Conservation (phyloP, 23 red algal genomes). For the Gracilaria domingensis region DNA sequence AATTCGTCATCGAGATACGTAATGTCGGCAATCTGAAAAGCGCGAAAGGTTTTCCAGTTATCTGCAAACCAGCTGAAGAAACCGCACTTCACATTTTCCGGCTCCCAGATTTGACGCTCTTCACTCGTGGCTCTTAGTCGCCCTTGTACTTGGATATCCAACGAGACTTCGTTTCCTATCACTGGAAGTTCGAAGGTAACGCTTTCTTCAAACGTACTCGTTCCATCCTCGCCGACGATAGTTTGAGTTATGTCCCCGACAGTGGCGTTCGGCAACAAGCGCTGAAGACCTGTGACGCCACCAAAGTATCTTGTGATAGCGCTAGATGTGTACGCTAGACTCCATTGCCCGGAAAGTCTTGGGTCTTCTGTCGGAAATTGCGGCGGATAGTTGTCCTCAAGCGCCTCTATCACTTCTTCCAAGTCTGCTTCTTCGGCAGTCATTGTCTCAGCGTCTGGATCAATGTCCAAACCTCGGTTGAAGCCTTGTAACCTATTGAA, state of each 20-base stretch:
- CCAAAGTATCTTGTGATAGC: conserved; percentile 63
- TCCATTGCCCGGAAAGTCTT: conserved; percentile 49
- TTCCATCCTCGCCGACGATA: conserved; percentile 58
- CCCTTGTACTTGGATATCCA: conserved; percentile 39
- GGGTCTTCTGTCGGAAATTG: conserved; percentile 37
- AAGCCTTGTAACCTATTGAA: conserved; percentile 5
- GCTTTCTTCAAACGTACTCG: conserved; percentile 41
- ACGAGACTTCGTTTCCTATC: conserved; percentile 17
- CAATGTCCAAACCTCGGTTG: conserved; percentile 38
- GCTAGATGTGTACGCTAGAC: conserved; percentile 61
- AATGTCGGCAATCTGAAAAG: conserved; percentile 68
- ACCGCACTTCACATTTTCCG: conserved; percentile 44
- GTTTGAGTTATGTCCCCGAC: conserved; percentile 46
- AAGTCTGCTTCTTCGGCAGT: conserved; percentile 43
- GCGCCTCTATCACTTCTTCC: conserved; percentile 51
- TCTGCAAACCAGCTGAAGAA: conserved; percentile 66
- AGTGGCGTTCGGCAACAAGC: conserved; percentile 40
- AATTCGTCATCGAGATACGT: conserved; percentile 68
- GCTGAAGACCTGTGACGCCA: conserved; percentile 69
- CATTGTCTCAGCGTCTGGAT: conserved; percentile 52
- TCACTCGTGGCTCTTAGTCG: conserved; percentile 33
- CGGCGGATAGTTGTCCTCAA: conserved; percentile 41
- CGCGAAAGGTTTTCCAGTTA: conserved; percentile 77
- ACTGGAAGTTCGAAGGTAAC: conserved; percentile 55
- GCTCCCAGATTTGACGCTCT: conserved; percentile 63